phyloP scores from a whole-genome alignment of 805 yeast genomes.

The Zygoascus flipseniorum region DNA sequence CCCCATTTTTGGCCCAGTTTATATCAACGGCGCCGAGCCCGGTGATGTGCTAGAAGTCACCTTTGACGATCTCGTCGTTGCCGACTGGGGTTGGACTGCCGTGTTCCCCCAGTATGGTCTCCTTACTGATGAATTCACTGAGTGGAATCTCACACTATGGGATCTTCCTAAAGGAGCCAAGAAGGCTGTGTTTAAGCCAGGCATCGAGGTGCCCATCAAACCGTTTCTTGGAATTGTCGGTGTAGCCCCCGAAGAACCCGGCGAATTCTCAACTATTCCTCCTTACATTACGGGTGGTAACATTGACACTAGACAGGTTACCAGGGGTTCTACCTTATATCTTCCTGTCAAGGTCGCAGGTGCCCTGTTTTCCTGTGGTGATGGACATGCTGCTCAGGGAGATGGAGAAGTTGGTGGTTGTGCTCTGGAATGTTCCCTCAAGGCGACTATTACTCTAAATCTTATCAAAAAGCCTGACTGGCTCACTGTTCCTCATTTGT shows the following conservation, averaged over 20 bases:
- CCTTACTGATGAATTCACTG: slow-evolving; percentile 8
- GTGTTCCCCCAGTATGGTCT: slow-evolving; percentile 10
- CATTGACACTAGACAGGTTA: slow-evolving; percentile 8
- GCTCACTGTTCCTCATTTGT: slow-evolving; percentile 7
- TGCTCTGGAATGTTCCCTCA: slow-evolving; percentile 8
- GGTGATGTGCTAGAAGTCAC: slow-evolving; percentile 11
- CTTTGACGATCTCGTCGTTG: slow-evolving; percentile 3
- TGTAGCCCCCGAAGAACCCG: slow-evolving; percentile 9
- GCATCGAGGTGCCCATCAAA: slow-evolving; percentile 9
- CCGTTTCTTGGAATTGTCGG: slow-evolving; percentile 11
- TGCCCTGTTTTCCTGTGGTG: slow-evolving; percentile 11
- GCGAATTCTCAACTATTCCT: slow-evolving; percentile 10
- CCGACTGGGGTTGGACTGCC: slow-evolving; percentile 13
- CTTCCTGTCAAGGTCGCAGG: slow-evolving; percentile 10
- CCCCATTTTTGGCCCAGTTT: slow-evolving; percentile 12
- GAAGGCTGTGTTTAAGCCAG: slow-evolving; percentile 7
- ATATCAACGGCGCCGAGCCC: slow-evolving; percentile 8
- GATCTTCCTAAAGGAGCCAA: slow-evolving; percentile 4
- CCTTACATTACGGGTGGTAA: slow-evolving; percentile 9
- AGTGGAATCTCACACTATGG: slow-evolving; percentile 5
- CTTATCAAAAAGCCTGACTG: slow-evolving; percentile 6
- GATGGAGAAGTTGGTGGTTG: slow-evolving; percentile 13
- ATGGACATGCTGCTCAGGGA: slow-evolving; percentile 13
- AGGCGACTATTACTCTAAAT: slow-evolving; percentile 6
- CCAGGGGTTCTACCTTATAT: slow-evolving; percentile 6